phyloP scores from a whole-genome alignment of 768 basidiomycete genomes.

The Baorangia bicolor region DNA sequence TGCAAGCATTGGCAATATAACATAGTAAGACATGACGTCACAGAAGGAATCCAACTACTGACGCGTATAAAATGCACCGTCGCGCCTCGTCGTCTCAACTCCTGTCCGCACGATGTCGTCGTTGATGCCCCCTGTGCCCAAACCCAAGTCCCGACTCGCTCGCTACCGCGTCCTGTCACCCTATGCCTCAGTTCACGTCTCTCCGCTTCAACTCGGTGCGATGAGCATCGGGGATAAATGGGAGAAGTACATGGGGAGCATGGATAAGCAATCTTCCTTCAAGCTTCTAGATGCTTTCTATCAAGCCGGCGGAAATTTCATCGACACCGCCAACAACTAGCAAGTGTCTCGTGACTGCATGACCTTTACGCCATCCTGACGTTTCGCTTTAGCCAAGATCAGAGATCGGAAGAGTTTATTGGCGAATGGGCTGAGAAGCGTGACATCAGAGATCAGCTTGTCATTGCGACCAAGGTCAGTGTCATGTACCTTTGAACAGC shows the following conservation, averaged over 20 bases:
- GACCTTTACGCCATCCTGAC: neutral
- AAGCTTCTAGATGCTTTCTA: slow-evolving; percentile 46
- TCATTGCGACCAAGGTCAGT: slow-evolving; percentile 46
- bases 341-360: slow-evolving; percentile 8
- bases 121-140: slow-evolving; percentile 18
- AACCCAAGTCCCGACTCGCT: slow-evolving; percentile 34
- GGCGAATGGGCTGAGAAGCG: slow-evolving; percentile 52
- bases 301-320: slow-evolving; percentile 48
- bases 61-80: neutral
- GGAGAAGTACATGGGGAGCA: slow-evolving; percentile 34
- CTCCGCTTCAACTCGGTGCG: slow-evolving; percentile 46
- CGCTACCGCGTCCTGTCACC: slow-evolving; percentile 40
- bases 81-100: neutral
- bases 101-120: slow-evolving; percentile 1
- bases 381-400: slow-evolving; percentile 43
- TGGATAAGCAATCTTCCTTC: slow-evolving; percentile 43
- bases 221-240: slow-evolving; percentile 47
- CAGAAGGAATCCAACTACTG: neutral
- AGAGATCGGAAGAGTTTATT: slow-evolving; percentile 49
- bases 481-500: neutral
- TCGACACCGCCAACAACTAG: slow-evolving; percentile 51
- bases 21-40: neutral
- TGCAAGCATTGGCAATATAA: neutral
- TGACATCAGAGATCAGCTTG: slow-evolving; percentile 44
- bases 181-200: slow-evolving; percentile 44